A percentile compares a stretch with the other conserved stretches of the same genome.
phyloP scores from a whole-genome alignment of 805 yeast genomes.

The Schwanniomyces occidentalis region DNA sequence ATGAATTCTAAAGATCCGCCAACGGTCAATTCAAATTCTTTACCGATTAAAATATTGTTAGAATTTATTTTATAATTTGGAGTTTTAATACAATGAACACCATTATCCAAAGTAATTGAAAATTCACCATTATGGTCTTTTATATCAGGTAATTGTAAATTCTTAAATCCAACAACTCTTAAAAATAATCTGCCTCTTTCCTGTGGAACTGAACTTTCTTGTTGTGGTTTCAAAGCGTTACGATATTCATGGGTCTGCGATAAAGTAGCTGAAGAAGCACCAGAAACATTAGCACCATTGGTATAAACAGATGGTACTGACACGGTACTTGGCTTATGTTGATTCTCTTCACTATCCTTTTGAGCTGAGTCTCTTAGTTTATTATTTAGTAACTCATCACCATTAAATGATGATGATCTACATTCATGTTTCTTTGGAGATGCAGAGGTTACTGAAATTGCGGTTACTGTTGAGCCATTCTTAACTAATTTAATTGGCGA shows the following conservation, averaged over 20 bases:
- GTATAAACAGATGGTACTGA: constrained; percentile 30
- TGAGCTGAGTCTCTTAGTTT: constrained; percentile 21
- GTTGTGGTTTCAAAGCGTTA: constrained; percentile 4
- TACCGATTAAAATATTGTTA: constrained; percentile 46
- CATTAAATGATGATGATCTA: constrained; percentile 8
- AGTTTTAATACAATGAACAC: constrained; percentile 75
- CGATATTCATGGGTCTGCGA: constrained; percentile 6
- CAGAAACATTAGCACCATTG: constrained; percentile 10
- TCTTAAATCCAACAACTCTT: constrained; percentile 46
- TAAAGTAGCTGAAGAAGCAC: constrained; percentile 14
- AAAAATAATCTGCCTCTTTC: constrained; percentile 60
- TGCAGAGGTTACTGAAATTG: constrained; percentile 15
- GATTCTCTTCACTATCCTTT: constrained; percentile 3
- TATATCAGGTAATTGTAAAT: constrained; percentile 49
- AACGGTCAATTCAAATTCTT: constrained; percentile 78
- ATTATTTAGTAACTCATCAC: constrained; percentile 20
- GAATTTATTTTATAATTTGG: constrained; percentile 44
- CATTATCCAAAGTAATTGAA: constrained; percentile 69
- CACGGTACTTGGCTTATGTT: constrained; percentile 24
- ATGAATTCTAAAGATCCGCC: constrained; percentile 61
- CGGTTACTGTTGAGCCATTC: constrained; percentile 29
- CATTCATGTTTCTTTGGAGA: constrained; percentile 1
- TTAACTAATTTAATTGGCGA: constrained; percentile 38
- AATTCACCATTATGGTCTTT: constrained; percentile 47
- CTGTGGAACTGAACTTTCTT: constrained; percentile 1